Evolutionary conservation across 257 asterid genomes (phyloP).

Genomic region (Penstemon barbatus): DNA sequence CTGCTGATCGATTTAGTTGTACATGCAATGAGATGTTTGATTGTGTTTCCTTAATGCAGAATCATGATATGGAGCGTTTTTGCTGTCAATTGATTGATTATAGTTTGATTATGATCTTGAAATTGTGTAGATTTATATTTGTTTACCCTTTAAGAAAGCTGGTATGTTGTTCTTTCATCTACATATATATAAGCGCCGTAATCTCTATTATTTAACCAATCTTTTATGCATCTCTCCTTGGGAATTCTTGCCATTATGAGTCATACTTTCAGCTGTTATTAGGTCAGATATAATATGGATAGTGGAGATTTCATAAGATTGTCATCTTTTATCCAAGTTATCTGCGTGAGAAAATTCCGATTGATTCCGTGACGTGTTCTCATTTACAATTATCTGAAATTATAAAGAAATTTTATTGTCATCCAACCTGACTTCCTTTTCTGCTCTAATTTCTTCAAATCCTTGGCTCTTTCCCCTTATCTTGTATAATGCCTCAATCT

Average conservation of each 20-base stretch:
- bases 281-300: neutral
- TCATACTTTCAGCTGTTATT: neutral
- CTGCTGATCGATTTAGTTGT: neutral
- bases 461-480: neutral
- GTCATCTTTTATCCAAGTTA: conserved; percentile 1
- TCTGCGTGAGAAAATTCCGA: conserved; percentile 13
- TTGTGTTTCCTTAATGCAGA: neutral
- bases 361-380: neutral
- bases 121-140: too few relatives aligned
- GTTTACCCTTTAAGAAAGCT: neutral
- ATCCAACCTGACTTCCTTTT: conserved; percentile 5
- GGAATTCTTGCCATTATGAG: neutral
- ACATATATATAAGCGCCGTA: too few relatives aligned
- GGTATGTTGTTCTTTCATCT: neutral
- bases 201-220: neutral
- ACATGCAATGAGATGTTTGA: conserved; percentile 4
- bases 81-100: neutral
- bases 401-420: neutral
- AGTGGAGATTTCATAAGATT: neutral
- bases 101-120: neutral
- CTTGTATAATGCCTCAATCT: neutral
- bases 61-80: neutral
- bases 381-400: neutral
- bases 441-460: conserved; percentile 10
- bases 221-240: neutral